Conservation (phyloP, 2,329 filamentous ascomycete species). For the Alternaria alternata region DNA sequence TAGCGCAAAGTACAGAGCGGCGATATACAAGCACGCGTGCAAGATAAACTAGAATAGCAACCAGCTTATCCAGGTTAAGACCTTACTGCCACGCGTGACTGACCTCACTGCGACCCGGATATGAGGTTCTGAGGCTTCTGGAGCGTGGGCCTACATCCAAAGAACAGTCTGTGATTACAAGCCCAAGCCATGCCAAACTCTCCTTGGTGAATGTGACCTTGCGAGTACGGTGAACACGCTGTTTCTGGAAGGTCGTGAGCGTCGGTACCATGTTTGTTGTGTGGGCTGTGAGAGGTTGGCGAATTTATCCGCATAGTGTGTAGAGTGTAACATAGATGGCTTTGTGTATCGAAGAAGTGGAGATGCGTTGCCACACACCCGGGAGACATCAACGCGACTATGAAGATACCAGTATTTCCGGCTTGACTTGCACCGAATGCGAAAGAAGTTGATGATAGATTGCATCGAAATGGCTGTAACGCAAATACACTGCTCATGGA, state of each 20-base stretch:
- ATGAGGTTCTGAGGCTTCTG: slow-evolving; percentile 21
- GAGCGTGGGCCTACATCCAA: slow-evolving; percentile 13
- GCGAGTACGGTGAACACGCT: slow-evolving; percentile 21
- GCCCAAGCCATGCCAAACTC: slow-evolving; percentile 18
- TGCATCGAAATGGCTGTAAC: neutral
- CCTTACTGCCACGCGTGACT: slow-evolving; percentile 37
- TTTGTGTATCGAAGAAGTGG: slow-evolving; percentile 23
- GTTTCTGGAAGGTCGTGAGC: slow-evolving; percentile 32
- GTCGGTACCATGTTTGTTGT: slow-evolving; percentile 21
- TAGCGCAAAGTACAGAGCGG: slow-evolving; percentile 24
- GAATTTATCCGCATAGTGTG: slow-evolving; percentile 45
- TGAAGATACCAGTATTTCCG: neutral
- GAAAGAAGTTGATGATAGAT: neutral
- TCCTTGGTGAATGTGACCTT: slow-evolving; percentile 17
- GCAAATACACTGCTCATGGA: neutral
- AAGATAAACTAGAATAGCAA: slow-evolving; percentile 35
- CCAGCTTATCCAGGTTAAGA: slow-evolving; percentile 22
- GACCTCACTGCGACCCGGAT: slow-evolving; percentile 30
- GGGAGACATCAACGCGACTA: neutral
- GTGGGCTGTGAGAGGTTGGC: slow-evolving; percentile 28
- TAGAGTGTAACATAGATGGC: slow-evolving; percentile 35
- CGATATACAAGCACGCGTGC: slow-evolving; percentile 37
- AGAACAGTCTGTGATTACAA: slow-evolving; percentile 30
- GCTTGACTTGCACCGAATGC: neutral
- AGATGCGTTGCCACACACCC: slow-evolving; percentile 12